Conservation (phyloP, 108 stramenopile genomes). For the Licmophora abbreviata region DNA sequence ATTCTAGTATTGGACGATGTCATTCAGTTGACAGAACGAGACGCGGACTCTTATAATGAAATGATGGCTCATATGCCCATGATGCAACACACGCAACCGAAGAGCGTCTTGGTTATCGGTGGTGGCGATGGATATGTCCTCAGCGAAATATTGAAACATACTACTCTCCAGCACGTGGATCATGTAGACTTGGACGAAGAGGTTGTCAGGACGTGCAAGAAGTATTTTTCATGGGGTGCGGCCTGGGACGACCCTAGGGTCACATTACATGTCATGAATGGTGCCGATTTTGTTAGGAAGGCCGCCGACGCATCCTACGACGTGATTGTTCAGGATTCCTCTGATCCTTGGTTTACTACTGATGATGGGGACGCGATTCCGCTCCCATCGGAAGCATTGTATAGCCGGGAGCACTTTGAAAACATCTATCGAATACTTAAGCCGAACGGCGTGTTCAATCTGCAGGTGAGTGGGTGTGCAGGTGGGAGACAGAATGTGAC, state of each 20-base stretch:
- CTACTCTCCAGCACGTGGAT: constrained; percentile 48
- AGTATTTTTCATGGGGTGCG: constrained; percentile 56
- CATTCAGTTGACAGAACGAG: constrained; percentile 67
- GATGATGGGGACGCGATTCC: constrained; percentile 41
- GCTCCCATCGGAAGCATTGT: constrained; percentile 57
- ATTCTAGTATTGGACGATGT: constrained; percentile 62
- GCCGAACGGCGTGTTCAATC: constrained; percentile 53
- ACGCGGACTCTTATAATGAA: constrained; percentile 78
- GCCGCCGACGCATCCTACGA: constrained; percentile 40
- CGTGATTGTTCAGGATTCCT: constrained; percentile 76
- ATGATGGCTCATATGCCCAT: constrained; percentile 81
- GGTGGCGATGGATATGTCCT: constrained; percentile 69
- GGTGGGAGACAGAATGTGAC: not conserved
- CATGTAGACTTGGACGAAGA: constrained; percentile 76
- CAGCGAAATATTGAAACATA: constrained; percentile 46
- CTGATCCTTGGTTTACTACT: constrained; percentile 55
- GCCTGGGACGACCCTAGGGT: constrained; percentile 71
- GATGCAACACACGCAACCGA: constrained; percentile 56
- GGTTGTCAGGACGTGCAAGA: constrained; percentile 51
- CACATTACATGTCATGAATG: constrained; percentile 54
- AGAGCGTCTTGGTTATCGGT: constrained; percentile 55
- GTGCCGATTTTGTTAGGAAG: constrained; percentile 53
- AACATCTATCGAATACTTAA: constrained; percentile 36
- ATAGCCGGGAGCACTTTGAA: constrained; percentile 49
- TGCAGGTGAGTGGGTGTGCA: constrained; percentile 15